Base-by-base conservation (phyloP, 2,329 filamentous ascomycete genomes). In the Fusarium stilboides region DNA sequence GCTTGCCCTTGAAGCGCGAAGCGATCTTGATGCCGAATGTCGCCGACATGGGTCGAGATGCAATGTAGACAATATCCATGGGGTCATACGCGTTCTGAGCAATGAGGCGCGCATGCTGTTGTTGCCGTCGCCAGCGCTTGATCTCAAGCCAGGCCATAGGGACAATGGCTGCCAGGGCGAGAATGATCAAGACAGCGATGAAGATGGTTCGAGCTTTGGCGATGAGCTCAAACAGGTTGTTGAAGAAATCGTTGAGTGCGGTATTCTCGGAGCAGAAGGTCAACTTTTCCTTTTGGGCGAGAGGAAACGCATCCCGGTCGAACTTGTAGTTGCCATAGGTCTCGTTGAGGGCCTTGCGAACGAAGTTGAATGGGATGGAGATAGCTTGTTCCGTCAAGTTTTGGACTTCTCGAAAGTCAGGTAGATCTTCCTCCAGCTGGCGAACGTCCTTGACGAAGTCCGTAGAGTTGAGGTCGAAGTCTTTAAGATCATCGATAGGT, bases 201-300 rank as follows among this genome's bases (percentile, higher is more conserved):
- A 97, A 94, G 47, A 91, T 87, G 64, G 90, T 92, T 75, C 89
- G 89, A 46, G 92, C 92, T 20, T 87, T 86, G 55, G 85, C 81
- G n/a, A 91, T 88, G 44, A 94, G 84, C 26, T 88, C 81, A 51
- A 89, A 88, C 2, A 98, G 84, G 14, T 85, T 85, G 58, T 90
- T 83, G 79, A 99, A 99, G 83, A 98, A 98, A 68, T 90, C 85
- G 75, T 91, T 89, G 79, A 99, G 92, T 33, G 88, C 89, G 69
- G 93, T 87, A 80, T 96, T 94, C 76, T 94, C 89, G 42, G 93
- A 93, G 83, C 96, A 99, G 82, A 99, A 98, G 1, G 87, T 91
- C 54, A 99, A 84, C 37, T 89, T 83, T 79, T 97, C 87, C 82
- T 97, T 97, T 72, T 91, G 83, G 2, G 96, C 94, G 4, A 97